Evolutionary conservation across 2,329 filamentous ascomycete genomes (phyloP), one percentile per base, ranked within the genome.

Genomic region (Penicillium hesseltinei): DNA sequence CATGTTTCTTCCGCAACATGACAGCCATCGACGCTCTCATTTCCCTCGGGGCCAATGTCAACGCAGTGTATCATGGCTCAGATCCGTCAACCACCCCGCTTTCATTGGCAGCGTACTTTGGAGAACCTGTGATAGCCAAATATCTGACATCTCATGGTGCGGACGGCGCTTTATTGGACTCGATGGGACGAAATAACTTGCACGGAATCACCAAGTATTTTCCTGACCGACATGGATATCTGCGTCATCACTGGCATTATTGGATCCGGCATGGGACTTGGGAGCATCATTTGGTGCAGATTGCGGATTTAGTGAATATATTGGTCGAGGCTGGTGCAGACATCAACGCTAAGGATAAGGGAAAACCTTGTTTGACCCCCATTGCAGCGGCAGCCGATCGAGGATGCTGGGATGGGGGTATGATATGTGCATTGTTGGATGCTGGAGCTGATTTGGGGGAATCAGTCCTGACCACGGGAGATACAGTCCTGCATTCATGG

Each of bases 241-340:
- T 69, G 15, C 56, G 59, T 8, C 61, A 66, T 58, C 52, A 63
- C n/a, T 70, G 68, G 68, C 62, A 70, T 47, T 69, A 67, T 56
- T 70, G 68, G 68, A 62, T 69, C n/a, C 67, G 67, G 7, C 68
- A 70, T 43, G 67, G 68, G 1, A 47, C 44, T 27, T 70, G 66
- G 66, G 56, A 66, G 5, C 47, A 59, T 5, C 66, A 70, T 60
- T 45, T 66, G 35, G 15, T 44, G 2, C 23, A 62, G 10, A 63
- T 62, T 40, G 64, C 44, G 8, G 40, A 56, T 10, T 29, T 68
- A 21, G 61, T 57, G 17, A 58, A 46, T 13, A 29, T 60, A 8
- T 44, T 67, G 31, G 42, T 58, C 25, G 53, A 60, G 3, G 59
- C 59, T 17, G 64, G 63, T 1, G 62, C 56, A 2, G 55, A 62